Evolutionary conservation across 306 rosid genomes (phyloP).

Genomic region (Gillenia trifoliata): DNA sequence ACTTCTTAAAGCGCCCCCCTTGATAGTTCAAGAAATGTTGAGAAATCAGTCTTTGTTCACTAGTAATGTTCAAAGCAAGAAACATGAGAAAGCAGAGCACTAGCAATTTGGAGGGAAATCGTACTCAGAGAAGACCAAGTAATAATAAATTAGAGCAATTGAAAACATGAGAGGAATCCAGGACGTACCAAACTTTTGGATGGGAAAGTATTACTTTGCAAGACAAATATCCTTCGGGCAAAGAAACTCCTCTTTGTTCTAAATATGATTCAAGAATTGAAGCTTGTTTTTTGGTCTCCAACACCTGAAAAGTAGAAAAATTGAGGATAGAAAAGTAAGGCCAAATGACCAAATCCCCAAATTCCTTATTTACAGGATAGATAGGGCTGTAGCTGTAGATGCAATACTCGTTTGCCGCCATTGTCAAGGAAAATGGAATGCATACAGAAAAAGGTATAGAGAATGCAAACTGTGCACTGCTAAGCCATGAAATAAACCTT

Average conservation of each 20-base stretch:
- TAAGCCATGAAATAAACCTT: not conserved
- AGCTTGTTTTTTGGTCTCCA: constrained; percentile 56
- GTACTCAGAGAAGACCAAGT: not conserved
- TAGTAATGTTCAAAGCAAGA: not conserved
- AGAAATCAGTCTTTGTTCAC: not conserved
- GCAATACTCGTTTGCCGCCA: too few relatives aligned
- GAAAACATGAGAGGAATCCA: not conserved
- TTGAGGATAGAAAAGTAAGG: not conserved
- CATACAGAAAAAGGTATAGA: not conserved
- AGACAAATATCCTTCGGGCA: constrained; percentile 64
- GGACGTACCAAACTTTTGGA: constrained; percentile 52
- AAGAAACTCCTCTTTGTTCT: constrained; percentile 79
- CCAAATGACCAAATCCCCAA: not conserved
- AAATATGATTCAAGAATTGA: constrained; percentile 82
- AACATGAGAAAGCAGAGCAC: not conserved
- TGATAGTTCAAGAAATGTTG: not conserved
- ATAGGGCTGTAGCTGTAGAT: not conserved
- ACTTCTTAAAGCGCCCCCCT: not conserved
- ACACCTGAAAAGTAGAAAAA: constrained; percentile 48
- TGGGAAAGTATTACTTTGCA: constrained; percentile 45
- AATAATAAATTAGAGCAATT: not conserved
- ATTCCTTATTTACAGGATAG: not conserved
- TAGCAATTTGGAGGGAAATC: not conserved
- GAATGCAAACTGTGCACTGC: not conserved
- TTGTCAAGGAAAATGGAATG: not conserved